Conservation (phyloP, 208 protist genomes). For the Tetramitus jugosus region DNA sequence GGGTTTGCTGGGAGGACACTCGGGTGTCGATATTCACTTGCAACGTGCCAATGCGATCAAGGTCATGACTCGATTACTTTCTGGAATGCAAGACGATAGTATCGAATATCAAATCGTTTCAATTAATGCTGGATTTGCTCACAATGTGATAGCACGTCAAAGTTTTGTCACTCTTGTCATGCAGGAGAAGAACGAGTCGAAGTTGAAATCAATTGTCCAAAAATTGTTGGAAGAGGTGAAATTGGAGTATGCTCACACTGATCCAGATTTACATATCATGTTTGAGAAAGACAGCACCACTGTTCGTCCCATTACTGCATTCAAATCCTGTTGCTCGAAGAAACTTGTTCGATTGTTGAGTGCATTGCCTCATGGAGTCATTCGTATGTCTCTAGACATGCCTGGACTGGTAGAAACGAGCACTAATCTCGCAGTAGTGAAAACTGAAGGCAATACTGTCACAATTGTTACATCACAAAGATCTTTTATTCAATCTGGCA, state of each 20-base stretch:
- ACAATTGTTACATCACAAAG: not conserved
- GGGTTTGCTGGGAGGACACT: not conserved
- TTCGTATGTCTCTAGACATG: constrained; percentile 25
- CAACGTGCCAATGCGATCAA: not conserved
- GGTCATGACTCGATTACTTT: not conserved
- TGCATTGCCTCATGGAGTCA: constrained; percentile 27
- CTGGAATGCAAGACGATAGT: not conserved
- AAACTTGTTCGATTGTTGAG: not conserved
- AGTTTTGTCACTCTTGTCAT: not conserved
- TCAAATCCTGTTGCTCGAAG: not conserved
- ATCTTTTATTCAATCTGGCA: not conserved
- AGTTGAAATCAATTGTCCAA: too few relatives aligned
- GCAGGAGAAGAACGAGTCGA: not conserved
- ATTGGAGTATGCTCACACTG: too few relatives aligned
- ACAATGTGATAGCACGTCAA: constrained; percentile 18
- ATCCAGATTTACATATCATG: too few relatives aligned
- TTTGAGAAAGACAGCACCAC: too few relatives aligned
- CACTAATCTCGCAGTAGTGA: not conserved
- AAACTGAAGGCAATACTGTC: not conserved
- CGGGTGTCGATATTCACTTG: not conserved
- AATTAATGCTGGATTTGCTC: constrained; percentile 9
- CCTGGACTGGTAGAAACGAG: constrained; percentile 28
- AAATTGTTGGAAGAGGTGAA: too few relatives aligned
- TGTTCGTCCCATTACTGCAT: too few relatives aligned
- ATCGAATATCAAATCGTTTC: not conserved